Conservation (phyloP, 164 flowering plant species). For the Buxus sempervirens region DNA sequence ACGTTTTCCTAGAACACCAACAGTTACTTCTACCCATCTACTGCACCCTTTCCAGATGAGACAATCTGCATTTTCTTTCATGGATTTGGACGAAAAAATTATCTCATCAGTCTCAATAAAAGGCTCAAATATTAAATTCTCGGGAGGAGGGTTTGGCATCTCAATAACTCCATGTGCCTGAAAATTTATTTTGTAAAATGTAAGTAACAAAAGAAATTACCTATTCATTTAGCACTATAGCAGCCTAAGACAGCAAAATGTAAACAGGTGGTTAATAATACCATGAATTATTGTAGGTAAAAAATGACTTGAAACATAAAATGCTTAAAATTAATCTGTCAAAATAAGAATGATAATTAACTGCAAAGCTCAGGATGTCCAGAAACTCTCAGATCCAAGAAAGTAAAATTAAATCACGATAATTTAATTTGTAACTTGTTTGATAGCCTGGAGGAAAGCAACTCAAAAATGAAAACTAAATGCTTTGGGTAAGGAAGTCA, state of each 20-base stretch:
- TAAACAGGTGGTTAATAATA: not conserved
- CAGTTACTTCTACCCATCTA: conserved; percentile 91
- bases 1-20: conserved; percentile 75
- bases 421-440: not conserved
- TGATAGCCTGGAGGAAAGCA: not conserved
- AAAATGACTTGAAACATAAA: not conserved
- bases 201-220: no score
- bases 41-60: conserved; percentile 71
- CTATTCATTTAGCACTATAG: not conserved
- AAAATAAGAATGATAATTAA: no score
- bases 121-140: conserved; percentile 81
- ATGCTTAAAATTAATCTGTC: not conserved
- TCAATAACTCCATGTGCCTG: conserved; percentile 89
- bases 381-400: no score
- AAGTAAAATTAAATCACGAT: not conserved
- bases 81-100: conserved; percentile 49
- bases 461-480: not conserved
- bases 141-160: conserved; percentile 91
- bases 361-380: no score
- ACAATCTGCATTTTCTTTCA: conserved; percentile 24
- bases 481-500: not conserved
- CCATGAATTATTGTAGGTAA: not conserved
- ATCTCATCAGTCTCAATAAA: conserved; percentile 88
- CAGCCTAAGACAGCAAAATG: not conserved
- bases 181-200: not conserved